phyloP scores from a whole-genome alignment of 176 grass and related monocot genomes.

The Olyra latifolia region DNA sequence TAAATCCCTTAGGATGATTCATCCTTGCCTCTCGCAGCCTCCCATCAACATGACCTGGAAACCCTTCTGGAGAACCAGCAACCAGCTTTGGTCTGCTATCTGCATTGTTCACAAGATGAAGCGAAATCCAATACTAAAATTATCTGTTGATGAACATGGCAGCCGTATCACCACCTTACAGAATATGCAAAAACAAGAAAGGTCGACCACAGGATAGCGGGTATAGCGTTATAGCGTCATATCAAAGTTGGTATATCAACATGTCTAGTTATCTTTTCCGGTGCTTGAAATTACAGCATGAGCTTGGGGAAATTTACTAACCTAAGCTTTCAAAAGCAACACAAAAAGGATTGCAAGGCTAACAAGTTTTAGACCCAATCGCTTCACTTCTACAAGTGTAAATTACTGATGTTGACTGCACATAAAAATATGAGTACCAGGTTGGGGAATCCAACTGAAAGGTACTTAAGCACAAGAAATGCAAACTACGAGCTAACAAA shows the following conservation, averaged over 20 bases:
- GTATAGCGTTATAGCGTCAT: neutral
- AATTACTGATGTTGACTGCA: neutral
- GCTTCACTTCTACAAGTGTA: neutral
- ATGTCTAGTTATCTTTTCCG: neutral
- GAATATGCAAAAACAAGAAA: slow-evolving; percentile 7
- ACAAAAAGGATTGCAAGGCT: neutral
- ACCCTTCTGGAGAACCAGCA: slow-evolving; percentile 86
- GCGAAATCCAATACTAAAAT: slow-evolving; percentile 9
- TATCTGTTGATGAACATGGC: slow-evolving; percentile 11
- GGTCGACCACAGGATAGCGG: neutral
- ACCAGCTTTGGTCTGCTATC: slow-evolving; percentile 95
- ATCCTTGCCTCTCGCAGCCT: slow-evolving; percentile 75
- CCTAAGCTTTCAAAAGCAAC: neutral
- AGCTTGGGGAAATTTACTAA: neutral
- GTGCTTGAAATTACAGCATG: slow-evolving; percentile 12
- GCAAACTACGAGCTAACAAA: slow-evolving; percentile 42
- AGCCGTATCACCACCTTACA: neutral
- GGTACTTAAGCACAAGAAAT: neutral
- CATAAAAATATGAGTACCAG: neutral
- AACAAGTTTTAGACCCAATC: neutral
- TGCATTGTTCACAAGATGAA: slow-evolving; percentile 47
- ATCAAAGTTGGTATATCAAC: neutral
- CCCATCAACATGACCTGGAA: slow-evolving; percentile 86
- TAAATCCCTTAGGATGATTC: slow-evolving; percentile 98
- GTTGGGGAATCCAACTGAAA: slow-evolving; percentile 23